A percentile compares a stretch with the other conserved stretches of the same genome.
phyloP scores from a whole-genome alignment of 2,329 filamentous ascomycete species.

The Beauveria pseudobassiana region DNA sequence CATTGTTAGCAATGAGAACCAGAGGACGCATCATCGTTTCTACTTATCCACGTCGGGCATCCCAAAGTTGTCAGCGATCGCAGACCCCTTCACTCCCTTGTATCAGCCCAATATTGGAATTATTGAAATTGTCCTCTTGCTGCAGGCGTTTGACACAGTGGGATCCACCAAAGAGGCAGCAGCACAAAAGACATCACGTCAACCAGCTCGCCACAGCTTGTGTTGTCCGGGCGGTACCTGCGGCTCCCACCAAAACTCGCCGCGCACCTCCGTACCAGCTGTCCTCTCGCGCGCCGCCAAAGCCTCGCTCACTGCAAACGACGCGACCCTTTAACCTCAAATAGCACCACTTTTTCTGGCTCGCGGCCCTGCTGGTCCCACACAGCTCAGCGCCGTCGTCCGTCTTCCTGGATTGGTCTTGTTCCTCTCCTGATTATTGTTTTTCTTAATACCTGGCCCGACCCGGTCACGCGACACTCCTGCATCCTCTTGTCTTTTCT shows the following conservation, averaged over 20 bases:
- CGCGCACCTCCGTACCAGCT: neutral
- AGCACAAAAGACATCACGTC: neutral
- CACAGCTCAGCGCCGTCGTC: conserved; percentile 1
- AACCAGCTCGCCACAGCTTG: neutral
- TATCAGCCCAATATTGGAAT: neutral
- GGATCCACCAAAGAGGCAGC: neutral
- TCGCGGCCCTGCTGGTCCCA: conserved; percentile 1
- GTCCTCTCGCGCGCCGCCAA: neutral
- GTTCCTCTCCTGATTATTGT: conserved; percentile 5
- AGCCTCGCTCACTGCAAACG: neutral
- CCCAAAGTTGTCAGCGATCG: neutral
- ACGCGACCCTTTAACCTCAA: conserved; percentile 9
- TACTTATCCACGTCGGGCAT: neutral
- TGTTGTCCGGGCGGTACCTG: neutral
- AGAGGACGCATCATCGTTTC: neutral
- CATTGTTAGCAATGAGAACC: neutral
- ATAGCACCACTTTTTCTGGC: conserved; percentile 7
- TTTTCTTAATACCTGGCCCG: conserved; percentile 1
- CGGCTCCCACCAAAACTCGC: neutral
- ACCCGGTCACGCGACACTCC: conserved; percentile 11
- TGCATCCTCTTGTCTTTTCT: neutral
- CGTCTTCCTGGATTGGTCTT: neutral
- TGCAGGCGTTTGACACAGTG: neutral
- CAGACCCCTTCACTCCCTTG: neutral
- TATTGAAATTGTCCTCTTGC: neutral